Evolutionary conservation across 2,329 filamentous ascomycete species (phyloP), one percentile per base, ranked within the genome.

Genomic region (Xylariales sp.): DNA sequence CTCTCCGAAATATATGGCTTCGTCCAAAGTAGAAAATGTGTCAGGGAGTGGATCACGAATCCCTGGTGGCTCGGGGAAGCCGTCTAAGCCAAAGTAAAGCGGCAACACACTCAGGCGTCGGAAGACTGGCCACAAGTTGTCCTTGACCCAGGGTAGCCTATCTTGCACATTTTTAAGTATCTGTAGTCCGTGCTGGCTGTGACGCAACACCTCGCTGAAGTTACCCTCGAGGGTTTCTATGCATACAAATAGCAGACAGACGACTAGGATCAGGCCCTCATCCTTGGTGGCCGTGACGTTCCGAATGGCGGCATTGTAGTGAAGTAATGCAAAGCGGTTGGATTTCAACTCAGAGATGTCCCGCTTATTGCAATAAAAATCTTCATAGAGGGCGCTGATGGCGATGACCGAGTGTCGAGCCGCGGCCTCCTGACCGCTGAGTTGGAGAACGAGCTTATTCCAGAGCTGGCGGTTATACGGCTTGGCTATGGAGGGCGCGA

Each of bases 241-340:
- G 42, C 64, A 69, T 25, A 65, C 54, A 40, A 70, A 69, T 13
- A 69, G 47, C 2, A 67, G 41, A 39, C 65, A 69, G 0, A 64
- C 56, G 0, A 67, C 38, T 2, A 69, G 45, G 4, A 68, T 57
- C 0, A 58, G 47, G 19, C 62, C 57, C 13, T 61, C 49, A 17
- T 59, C 54, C 29, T 47, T 38, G 3, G 51, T 51, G 2, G 51
- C 41, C 7, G 56, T 50, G 1, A 67, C 44, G 13, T 56, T 44
- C 20, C 51, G 47, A 18, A 69, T 63, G 1, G 66, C 64, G 1
- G 53, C 47, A 40, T 67, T 68, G 41, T 69, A 70, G 38, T 67
- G 64, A 6, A 40, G 40, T 1, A 69, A 46, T 8, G 60, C 60
- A 21, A 65, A 58, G 6, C 49, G 48, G 6, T 61, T n/a, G n/a